Conservation (phyloP, 768 basidiomycete species). For the Mycena filopes region DNA sequence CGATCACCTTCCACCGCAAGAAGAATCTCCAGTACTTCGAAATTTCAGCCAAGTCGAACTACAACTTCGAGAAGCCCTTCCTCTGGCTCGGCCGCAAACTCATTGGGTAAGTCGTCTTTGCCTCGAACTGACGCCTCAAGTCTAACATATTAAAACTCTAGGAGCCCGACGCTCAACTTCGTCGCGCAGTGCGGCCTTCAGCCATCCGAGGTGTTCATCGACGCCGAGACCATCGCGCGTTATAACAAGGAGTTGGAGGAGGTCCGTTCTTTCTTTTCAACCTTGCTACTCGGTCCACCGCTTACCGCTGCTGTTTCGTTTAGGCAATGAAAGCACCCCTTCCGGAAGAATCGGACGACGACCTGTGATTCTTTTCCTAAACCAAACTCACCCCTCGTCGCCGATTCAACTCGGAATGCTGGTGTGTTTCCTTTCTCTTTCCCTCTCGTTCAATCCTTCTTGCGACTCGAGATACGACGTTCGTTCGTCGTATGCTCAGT, state of each 20-base stretch:
- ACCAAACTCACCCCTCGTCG: too few relatives aligned
- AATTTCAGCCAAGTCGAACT: constrained; percentile 99
- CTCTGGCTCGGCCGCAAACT: constrained; percentile 98
- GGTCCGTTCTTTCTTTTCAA: constrained; percentile 51
- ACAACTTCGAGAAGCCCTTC: constrained; percentile 99
- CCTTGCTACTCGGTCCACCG: constrained; percentile 16
- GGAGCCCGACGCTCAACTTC: constrained; percentile 90
- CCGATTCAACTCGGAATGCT: too few relatives aligned
- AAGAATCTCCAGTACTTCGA: constrained; percentile 99
- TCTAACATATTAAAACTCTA: constrained; percentile 56
- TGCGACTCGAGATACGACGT: too few relatives aligned
- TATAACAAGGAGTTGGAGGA: constrained; percentile 82
- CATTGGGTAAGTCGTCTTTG: constrained; percentile 76
- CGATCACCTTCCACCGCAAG: constrained; percentile 99
- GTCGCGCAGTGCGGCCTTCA: constrained; percentile 96
- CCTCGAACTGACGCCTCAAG: not conserved
- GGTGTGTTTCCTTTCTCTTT: too few relatives aligned
- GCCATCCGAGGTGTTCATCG: constrained; percentile 91
- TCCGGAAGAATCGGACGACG: constrained; percentile 49
- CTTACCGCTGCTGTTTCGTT: constrained; percentile 11
- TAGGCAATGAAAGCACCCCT: constrained; percentile 93
- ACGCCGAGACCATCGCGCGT: constrained; percentile 77
- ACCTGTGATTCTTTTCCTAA: too few relatives aligned
- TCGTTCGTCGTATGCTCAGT: too few relatives aligned
- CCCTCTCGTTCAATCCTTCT: too few relatives aligned